Evolutionary conservation across 441 rosid genomes (phyloP), one percentile per base, ranked within the genome.

Genomic region (Capsella rubella): DNA sequence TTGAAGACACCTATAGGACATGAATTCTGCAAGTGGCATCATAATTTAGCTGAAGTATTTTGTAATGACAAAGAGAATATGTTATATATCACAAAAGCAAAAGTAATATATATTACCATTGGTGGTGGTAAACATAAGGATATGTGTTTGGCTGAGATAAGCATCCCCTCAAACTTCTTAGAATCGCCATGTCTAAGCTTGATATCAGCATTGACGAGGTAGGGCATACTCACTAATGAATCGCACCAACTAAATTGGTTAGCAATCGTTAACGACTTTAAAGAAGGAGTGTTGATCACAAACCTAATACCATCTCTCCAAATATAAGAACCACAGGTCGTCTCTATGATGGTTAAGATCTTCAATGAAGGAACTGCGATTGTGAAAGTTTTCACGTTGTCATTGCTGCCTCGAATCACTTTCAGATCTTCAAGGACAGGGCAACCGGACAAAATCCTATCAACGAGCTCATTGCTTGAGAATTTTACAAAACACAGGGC

Each of bases 281-380:
- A 55, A 55, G 21, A 68, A 18, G 72, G 64, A 68, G 54, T 6
- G 2, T 68, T 13, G 14, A 68, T 42, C 16, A 43, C 42, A 55
- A 69, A 6, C 37, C 65, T 37, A 27, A 12, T 15, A 58, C 14
- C 43, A 39, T 39, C 66, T 70, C 37, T 31, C 3, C 47, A 47
- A 32, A 32, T 21, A 8, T 27, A 46, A 43, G 53, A 13, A 14
- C 34, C 8, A 32, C 8, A 1, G 42, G 43, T 8, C 0, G 2
- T 2, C 11, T 35, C 62, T 3, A 12, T 2, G 29, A 57, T 3
- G 8, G 1, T 8, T 71, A 71, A 50, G 11, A 2, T 39, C 49
- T 15, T 10, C 60, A 71, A 15, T 13, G 67, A 27, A 61, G 75
- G 75, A 60, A 50, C 52, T 1, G 25, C 11, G 67, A 71, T 28